phyloP scores from a whole-genome alignment of 495 filamentous ascomycete species.

The Lasiosphaeris hirsuta region DNA sequence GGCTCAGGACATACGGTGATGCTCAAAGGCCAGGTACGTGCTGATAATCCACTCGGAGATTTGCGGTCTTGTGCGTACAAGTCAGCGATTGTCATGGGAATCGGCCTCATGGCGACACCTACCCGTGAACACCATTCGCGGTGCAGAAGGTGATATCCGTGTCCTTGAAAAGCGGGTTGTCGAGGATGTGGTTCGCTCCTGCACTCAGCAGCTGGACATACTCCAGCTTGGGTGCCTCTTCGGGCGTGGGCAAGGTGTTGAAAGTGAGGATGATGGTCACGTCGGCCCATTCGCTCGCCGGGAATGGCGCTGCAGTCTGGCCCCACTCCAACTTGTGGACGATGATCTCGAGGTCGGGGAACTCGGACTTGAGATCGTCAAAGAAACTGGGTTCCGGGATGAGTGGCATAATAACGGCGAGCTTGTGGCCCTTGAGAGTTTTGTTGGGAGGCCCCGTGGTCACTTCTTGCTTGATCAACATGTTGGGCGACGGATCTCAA shows the following conservation, averaged over 20 bases:
- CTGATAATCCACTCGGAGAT: conserved; percentile 76
- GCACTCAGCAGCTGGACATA: conserved; percentile 74
- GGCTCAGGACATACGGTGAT: conserved; percentile 34
- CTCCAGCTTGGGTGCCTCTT: conserved; percentile 56
- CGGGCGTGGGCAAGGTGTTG: conserved; percentile 42
- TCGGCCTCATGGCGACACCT: background rate
- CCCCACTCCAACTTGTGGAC: conserved; percentile 14
- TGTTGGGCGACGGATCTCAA: too few species aligned
- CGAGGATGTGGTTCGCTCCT: conserved; percentile 64
- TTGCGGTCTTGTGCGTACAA: conserved; percentile 49
- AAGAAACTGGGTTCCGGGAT: conserved; percentile 38
- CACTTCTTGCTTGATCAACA: background rate
- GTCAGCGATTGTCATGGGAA: background rate
- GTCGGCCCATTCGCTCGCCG: conserved; percentile 50
- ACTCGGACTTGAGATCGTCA: conserved; percentile 43
- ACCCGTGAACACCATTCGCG: conserved; percentile 71
- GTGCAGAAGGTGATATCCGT: conserved; percentile 66
- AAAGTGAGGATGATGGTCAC: conserved; percentile 66
- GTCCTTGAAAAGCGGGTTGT: conserved; percentile 61
- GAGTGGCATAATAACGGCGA: conserved; percentile 47
- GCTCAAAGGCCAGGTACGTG: conserved; percentile 49
- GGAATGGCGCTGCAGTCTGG: background rate
- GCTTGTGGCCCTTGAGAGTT: conserved; percentile 42
- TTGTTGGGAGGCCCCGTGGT: conserved; percentile 26
- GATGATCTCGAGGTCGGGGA: conserved; percentile 50